Conservation (phyloP, 176 grass and related monocot genomes). For the Phyllostachys edulis region DNA sequence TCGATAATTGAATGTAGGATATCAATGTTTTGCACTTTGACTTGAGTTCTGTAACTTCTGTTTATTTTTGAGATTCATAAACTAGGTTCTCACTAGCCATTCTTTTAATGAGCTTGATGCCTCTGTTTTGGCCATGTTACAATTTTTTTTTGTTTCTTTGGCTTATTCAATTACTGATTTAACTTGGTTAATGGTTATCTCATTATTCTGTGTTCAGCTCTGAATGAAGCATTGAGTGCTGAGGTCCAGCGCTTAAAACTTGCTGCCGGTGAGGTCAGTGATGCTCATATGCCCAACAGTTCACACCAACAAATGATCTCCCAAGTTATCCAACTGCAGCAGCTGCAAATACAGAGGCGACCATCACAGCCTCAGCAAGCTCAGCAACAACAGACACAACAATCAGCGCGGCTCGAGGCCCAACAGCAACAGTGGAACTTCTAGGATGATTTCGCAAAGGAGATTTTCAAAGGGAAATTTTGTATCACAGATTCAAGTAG, state of each 20-base stretch:
- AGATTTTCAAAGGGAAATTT: constrained; percentile 14
- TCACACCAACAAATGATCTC: constrained; percentile 43
- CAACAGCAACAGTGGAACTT: constrained; percentile 33
- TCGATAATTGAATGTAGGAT: not conserved
- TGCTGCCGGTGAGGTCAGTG: constrained; percentile 45
- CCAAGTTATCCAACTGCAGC: constrained; percentile 63
- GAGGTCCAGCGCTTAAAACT: constrained; percentile 65
- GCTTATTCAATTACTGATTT: constrained; percentile 15
- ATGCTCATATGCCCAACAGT: constrained; percentile 32
- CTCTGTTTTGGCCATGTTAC: not conserved
- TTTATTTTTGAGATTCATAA: not conserved
- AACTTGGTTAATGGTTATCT: not conserved
- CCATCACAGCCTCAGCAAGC: constrained; percentile 34
- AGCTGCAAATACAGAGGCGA: constrained; percentile 47
- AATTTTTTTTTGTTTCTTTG: not conserved
- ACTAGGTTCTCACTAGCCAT: not conserved
- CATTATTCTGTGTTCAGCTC: constrained; percentile 52
- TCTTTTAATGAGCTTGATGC: not conserved
- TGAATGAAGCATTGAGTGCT: constrained; percentile 60
- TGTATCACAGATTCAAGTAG: constrained; percentile 15
- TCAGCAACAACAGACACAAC: constrained; percentile 34
- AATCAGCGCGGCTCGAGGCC: constrained; percentile 23
- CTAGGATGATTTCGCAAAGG: constrained; percentile 20
- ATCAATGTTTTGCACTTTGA: not conserved
- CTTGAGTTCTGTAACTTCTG: constrained; percentile 11